Base-by-base conservation (phyloP, 202 grass and related monocot species). In the Dendrocalamus latiflorus region DNA sequence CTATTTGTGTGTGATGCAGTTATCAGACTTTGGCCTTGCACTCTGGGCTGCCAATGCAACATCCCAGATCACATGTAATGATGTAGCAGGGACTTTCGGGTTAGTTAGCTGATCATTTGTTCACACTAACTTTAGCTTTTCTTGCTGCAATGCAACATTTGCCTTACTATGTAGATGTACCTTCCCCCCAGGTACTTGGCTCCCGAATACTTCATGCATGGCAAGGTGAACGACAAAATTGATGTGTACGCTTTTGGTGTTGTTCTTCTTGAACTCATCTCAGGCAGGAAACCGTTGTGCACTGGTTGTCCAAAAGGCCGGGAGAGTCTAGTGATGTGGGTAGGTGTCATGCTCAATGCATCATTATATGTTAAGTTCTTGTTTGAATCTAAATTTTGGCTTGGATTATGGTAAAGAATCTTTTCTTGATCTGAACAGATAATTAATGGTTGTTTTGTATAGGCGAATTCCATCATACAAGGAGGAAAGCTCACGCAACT, bases 141-240 rank as follows among this genome's bases (percentile, higher is more conserved):
- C 17, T 49, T 80, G n/a, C n/a, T n/a, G n/a, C n/a, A n/a, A n/a
- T n/a, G n/a, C n/a, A n/a, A n/a, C n/a, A n/a, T n/a, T n/a, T n/a
- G n/a, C n/a, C n/a, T n/a, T n/a, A n/a, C n/a, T n/a, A n/a, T n/a
- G n/a, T n/a, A n/a, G n/a, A n/a, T n/a, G n/a, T n/a, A n/a, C n/a
- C n/a, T n/a, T n/a, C n/a, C n/a, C 21, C 5, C 70, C 87, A 98
- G 95, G 71, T 98, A 98, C 49, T 83, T 98, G 54, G 95, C 95
- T 83, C 95, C 95, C 51, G 95, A 98, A 73, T 98, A 93, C 85
- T 98, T 98, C 85, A 93, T 98, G 93, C 86, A 93, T 60, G 95
- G 95, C 72, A 98, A 98, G 62, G 87, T 98, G 68, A 93, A 86
- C 45, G 84, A 93, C 72, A 98, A 98, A 83, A 95, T 91, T 14